phyloP scores from a whole-genome alignment of 2,329 filamentous ascomycete species.

The Didymosphaeria variabile region DNA sequence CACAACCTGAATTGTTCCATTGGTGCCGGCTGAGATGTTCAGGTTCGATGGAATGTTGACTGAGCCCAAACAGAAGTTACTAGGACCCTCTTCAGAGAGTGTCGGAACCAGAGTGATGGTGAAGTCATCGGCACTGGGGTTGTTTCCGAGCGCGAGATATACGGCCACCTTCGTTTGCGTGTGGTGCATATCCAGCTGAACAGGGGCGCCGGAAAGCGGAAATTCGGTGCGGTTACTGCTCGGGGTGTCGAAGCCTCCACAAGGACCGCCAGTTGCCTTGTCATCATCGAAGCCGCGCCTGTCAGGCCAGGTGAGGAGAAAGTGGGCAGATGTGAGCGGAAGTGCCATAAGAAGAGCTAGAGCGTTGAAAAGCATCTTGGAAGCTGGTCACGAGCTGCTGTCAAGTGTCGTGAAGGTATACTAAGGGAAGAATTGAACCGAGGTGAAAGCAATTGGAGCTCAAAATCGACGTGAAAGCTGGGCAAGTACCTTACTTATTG shows the following conservation, averaged over 20 bases:
- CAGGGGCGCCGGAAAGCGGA: conserved; percentile 60
- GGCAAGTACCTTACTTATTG: conserved; percentile 41
- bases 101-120: conserved; percentile 72
- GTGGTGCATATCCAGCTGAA: conserved; percentile 63
- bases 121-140: conserved; percentile 65
- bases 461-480: conserved; percentile 21
- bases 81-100: conserved; percentile 67
- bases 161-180: conserved; percentile 62
- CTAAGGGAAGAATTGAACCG: conserved; percentile 2
- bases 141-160: conserved; percentile 61
- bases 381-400: conserved; percentile 6
- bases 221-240: conserved; percentile 58
- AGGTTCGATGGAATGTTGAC: conserved; percentile 63
- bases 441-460: not conserved
- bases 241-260: conserved; percentile 60
- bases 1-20: conserved; percentile 74
- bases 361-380: conserved; percentile 44
- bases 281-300: conserved; percentile 61
- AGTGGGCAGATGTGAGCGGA: conserved; percentile 63
- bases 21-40: conserved; percentile 66
- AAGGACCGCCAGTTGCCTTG: conserved; percentile 58
- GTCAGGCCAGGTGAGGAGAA: conserved; percentile 62
- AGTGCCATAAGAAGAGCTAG: conserved; percentile 53
- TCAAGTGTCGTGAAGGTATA: not conserved
- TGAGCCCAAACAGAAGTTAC: conserved; percentile 71